These are phyloP conservation scores for Monosporascus sp. DNA, from an alignment of 2,329 filamentous ascomycete genomes.

Conservation along the genomic window DNA sequence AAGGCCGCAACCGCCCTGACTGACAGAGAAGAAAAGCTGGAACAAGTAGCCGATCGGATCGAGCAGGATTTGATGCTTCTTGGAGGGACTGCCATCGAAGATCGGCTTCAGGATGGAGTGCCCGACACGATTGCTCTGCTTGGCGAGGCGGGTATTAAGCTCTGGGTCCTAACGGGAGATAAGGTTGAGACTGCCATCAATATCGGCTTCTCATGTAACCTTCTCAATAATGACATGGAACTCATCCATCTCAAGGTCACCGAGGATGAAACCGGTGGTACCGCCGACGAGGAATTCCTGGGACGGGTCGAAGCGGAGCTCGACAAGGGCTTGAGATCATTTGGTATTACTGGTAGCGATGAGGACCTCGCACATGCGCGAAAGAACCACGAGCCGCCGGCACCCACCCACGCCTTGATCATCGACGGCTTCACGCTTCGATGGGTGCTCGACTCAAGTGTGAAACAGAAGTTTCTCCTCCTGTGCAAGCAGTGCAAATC, in stretches of 20 bases:
- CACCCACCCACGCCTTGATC: conserved; percentile 83
- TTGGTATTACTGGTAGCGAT: conserved; percentile 77
- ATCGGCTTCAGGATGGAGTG: conserved; percentile 92
- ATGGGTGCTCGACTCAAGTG: conserved; percentile 71
- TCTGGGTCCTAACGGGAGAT: conserved; percentile 97
- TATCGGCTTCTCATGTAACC: conserved; percentile 97
- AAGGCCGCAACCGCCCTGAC: conserved; percentile 76
- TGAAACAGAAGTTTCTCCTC: conserved; percentile 89
- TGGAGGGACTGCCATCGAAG: conserved; percentile 94
- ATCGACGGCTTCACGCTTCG: conserved; percentile 94
- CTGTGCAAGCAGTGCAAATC: conserved; percentile 97
- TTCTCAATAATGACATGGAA: conserved; percentile 97
- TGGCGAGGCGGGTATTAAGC: conserved; percentile 89
- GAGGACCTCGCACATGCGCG: conserved; percentile 76
- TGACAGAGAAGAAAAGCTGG: conserved; percentile 87
- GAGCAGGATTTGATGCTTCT: conserved; percentile 84
- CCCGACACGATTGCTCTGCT: conserved; percentile 91
- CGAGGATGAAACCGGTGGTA: conserved; percentile 57
- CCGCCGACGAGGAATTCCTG: conserved; percentile 43
- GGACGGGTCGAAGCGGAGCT: conserved; percentile 63
- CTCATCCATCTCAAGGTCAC: conserved; percentile 82
- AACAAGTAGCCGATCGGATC: conserved; percentile 82
- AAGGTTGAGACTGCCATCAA: conserved; percentile 99
- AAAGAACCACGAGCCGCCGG: conserved; percentile 79
- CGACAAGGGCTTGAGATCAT: conserved; percentile 65